These are phyloP conservation scores for Paraleonurus japonicus DNA, from an alignment of 257 asterid species.

Conservation along the genomic window DNA sequence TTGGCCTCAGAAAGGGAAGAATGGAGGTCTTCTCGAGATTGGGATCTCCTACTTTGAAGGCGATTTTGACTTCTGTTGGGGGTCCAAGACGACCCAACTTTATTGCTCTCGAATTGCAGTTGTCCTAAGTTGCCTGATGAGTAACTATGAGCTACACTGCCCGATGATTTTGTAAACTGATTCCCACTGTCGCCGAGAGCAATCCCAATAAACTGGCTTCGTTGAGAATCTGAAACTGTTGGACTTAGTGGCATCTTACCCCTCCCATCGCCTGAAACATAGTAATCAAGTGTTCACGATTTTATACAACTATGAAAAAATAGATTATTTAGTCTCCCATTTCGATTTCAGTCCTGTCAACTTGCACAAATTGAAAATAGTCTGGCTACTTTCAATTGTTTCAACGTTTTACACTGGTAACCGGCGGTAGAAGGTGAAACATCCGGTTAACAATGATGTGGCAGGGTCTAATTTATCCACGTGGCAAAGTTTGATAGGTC, in stretches of 20 bases:
- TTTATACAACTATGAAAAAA: not conserved
- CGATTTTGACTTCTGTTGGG: constrained; percentile 59
- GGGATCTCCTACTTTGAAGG: constrained; percentile 90
- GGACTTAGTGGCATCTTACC: constrained; percentile 73
- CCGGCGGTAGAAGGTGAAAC: no score
- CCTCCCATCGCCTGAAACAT: constrained; percentile 58
- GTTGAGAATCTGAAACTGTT: constrained; percentile 42
- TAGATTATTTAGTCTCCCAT: no score
- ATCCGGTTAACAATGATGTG: no score
- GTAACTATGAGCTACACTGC: constrained; percentile 59
- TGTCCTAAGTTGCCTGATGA: constrained; percentile 61
- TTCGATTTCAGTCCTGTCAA: no score
- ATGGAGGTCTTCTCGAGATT: constrained; percentile 85
- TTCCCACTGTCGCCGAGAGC: constrained; percentile 29
- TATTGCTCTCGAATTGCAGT: constrained; percentile 42
- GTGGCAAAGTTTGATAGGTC: not conserved
- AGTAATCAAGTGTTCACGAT: not conserved
- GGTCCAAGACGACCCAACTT: constrained; percentile 42
- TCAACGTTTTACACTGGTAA: no score
- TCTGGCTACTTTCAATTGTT: no score
- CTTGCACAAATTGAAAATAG: no score
- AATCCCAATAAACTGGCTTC: constrained; percentile 35
- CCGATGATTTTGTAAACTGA: constrained; percentile 51
- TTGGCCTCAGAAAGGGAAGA: constrained; percentile 69
- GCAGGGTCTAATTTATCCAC: no score